A percentile compares a stretch with the other conserved stretches of the same genome.
phyloP scores from a whole-genome alignment of 805 yeast species.

The Metschnikowia bowlesiae region DNA sequence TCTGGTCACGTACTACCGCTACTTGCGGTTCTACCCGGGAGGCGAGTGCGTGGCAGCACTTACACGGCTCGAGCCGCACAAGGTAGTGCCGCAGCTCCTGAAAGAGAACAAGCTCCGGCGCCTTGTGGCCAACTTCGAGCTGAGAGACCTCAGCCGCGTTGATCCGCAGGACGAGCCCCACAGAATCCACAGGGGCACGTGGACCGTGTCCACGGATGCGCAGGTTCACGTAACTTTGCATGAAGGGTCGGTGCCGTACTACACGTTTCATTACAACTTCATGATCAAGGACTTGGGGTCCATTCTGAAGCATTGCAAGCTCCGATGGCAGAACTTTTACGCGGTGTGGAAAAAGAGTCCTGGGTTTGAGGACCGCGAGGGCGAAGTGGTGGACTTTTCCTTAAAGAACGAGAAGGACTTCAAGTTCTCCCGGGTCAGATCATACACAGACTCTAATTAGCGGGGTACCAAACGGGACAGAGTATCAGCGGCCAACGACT shows the following conservation, averaged over 20 bases:
- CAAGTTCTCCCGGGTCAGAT: constrained; percentile 62
- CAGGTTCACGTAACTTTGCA: constrained; percentile 44
- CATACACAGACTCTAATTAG: constrained; percentile 22
- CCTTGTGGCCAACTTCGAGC: constrained; percentile 14
- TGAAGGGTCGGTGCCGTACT: constrained; percentile 57
- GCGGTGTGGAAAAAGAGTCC: constrained; percentile 43
- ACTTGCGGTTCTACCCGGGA: constrained; percentile 72
- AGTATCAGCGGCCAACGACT: background rate
- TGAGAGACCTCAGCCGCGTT: constrained; percentile 14
- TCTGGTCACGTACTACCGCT: constrained; percentile 84
- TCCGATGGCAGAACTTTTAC: constrained; percentile 67
- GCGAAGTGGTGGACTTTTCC: constrained; percentile 46
- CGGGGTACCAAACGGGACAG: no score
- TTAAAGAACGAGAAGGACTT: constrained; percentile 74
- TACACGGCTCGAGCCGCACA: constrained; percentile 66
- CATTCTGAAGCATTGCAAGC: constrained; percentile 56
- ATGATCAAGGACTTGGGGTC: constrained; percentile 57
- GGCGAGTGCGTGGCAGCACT: constrained; percentile 71
- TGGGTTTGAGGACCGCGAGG: constrained; percentile 45
- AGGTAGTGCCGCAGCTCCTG: constrained; percentile 57
- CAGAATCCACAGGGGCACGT: constrained; percentile 45
- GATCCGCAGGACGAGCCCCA: constrained; percentile 24
- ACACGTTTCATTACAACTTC: constrained; percentile 59
- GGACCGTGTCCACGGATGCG: constrained; percentile 56
- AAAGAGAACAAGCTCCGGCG: constrained; percentile 18